Conservation (phyloP, 495 filamentous ascomycete genomes). For the Podospora comata region DNA sequence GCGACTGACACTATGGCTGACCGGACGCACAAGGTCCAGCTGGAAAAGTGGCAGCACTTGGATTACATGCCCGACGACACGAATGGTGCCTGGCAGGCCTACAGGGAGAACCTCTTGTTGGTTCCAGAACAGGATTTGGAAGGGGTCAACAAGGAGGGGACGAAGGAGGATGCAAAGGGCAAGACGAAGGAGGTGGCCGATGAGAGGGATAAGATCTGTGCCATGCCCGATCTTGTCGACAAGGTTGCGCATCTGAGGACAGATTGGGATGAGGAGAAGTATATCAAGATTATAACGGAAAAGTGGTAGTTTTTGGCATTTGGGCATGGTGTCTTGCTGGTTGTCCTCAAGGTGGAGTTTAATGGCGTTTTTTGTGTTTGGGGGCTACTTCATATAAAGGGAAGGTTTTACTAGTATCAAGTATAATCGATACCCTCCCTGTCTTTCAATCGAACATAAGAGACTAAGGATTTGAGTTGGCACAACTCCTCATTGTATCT, state of each 20-base stretch:
- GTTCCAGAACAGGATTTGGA: constrained; percentile 12
- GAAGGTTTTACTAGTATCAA: neutral
- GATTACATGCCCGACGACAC: constrained; percentile 46
- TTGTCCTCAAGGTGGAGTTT: neutral
- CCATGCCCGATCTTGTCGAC: constrained; percentile 26
- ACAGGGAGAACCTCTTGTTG: constrained; percentile 40
- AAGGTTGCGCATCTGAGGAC: constrained; percentile 31
- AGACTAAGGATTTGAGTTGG: too few species aligned
- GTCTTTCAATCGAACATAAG: too few species aligned
- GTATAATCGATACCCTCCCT: neutral
- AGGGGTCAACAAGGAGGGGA: neutral
- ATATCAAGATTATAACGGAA: constrained; percentile 15
- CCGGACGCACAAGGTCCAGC: constrained; percentile 45
- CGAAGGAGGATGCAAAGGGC: constrained; percentile 20
- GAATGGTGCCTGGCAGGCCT: constrained; percentile 43
- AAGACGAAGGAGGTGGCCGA: constrained; percentile 32
- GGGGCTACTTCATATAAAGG: neutral
- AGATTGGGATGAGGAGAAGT: constrained; percentile 39
- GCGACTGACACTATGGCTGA: constrained; percentile 48
- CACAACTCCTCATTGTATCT: too few species aligned
- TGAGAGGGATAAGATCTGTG: constrained; percentile 16
- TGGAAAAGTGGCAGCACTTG: constrained; percentile 42
- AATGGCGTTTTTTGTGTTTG: neutral
- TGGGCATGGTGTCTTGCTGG: neutral
- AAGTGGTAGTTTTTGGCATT: neutral